A percentile compares a stretch with the other conserved stretches of the same genome.
These are phyloP conservation scores for Rhodotorula glutinis DNA, from an alignment of 1,284 basidiomycete genomes.

Conservation along the genomic window DNA sequence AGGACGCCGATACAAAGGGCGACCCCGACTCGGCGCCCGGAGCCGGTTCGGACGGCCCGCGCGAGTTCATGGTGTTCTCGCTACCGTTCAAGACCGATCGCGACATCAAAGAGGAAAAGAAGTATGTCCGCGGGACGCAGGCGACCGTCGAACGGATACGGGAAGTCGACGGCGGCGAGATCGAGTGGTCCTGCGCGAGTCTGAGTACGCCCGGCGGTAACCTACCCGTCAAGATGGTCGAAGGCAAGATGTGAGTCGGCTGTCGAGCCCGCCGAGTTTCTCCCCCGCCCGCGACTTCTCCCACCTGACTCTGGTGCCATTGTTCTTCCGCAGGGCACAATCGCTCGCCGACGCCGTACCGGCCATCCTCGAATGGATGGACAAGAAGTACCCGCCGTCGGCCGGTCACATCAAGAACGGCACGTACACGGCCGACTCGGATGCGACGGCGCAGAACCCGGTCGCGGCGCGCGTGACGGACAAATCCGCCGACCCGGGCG, in stretches of 20 bases:
- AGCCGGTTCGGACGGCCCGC: constrained; percentile 5
- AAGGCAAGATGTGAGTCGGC: constrained; percentile 29
- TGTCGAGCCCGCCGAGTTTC: background rate
- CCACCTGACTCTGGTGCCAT: background rate
- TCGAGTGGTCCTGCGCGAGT: constrained; percentile 31
- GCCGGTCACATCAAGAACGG: constrained; percentile 7
- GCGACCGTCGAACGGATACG: constrained; percentile 29
- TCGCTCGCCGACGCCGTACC: constrained; percentile 32
- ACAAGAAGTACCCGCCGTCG: constrained; percentile 16
- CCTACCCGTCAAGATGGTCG: constrained; percentile 30
- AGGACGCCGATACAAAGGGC: background rate
- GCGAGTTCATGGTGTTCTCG: constrained; percentile 30
- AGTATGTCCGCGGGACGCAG: constrained; percentile 28
- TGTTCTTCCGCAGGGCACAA: constrained; percentile 13
- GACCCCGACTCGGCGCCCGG: background rate
- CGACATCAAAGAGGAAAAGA: constrained; percentile 22
- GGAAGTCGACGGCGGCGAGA: constrained; percentile 22
- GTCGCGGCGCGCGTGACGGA: constrained; percentile 13
- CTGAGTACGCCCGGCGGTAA: constrained; percentile 34
- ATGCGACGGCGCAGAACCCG: constrained; percentile 11
- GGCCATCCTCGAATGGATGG: constrained; percentile 25
- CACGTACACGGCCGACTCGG: constrained; percentile 17
- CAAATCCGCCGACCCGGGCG: constrained; percentile 17
- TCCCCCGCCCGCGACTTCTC: background rate
- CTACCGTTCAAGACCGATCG: constrained; percentile 21